phyloP scores from a whole-genome alignment of 1,284 basidiomycete genomes.

The Marasmius sp. region DNA sequence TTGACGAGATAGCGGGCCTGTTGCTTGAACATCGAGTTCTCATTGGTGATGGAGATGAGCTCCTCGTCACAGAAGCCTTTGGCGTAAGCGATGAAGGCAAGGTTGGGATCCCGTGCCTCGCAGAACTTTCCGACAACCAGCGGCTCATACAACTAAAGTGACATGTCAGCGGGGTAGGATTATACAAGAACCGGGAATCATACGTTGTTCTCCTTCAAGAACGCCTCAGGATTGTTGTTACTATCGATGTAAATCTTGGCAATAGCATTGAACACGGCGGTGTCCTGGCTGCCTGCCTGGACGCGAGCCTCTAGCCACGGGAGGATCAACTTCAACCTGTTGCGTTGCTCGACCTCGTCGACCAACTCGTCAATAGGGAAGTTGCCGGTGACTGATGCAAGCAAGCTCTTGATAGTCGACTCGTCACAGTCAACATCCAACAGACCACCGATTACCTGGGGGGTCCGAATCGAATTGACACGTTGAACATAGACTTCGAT shows the following conservation, averaged over 20 bases:
- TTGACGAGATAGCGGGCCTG: slow-evolving; percentile 98
- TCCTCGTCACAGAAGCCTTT: slow-evolving; percentile 99
- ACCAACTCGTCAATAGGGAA: slow-evolving; percentile 99
- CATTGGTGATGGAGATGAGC: slow-evolving; percentile 95
- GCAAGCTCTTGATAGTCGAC: slow-evolving; percentile 89
- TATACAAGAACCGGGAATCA: slow-evolving; percentile 25
- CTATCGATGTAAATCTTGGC: slow-evolving; percentile 99
- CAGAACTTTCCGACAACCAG: slow-evolving; percentile 98
- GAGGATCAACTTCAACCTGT: slow-evolving; percentile 94
- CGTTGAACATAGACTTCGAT: slow-evolving; percentile 99
- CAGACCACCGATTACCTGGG: slow-evolving; percentile 97
- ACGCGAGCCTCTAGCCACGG: slow-evolving; percentile 97
- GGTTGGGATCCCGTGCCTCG: slow-evolving; percentile 97
- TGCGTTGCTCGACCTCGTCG: slow-evolving; percentile 94
- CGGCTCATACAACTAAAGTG: slow-evolving; percentile 85
- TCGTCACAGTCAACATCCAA: slow-evolving; percentile 99
- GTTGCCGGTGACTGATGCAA: slow-evolving; percentile 93
- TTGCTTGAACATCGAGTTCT: slow-evolving; percentile 99
- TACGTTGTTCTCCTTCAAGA: slow-evolving; percentile 98
- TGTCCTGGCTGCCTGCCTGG: slow-evolving; percentile 89
- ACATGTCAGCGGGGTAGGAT: neutral
- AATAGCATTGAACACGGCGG: slow-evolving; percentile 93
- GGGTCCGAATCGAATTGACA: slow-evolving; percentile 96
- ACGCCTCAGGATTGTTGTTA: slow-evolving; percentile 96
- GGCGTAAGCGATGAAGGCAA: slow-evolving; percentile 99